Base-by-base conservation (phyloP, 805 yeast species). In the Tetrapisispora pingtungensis region DNA sequence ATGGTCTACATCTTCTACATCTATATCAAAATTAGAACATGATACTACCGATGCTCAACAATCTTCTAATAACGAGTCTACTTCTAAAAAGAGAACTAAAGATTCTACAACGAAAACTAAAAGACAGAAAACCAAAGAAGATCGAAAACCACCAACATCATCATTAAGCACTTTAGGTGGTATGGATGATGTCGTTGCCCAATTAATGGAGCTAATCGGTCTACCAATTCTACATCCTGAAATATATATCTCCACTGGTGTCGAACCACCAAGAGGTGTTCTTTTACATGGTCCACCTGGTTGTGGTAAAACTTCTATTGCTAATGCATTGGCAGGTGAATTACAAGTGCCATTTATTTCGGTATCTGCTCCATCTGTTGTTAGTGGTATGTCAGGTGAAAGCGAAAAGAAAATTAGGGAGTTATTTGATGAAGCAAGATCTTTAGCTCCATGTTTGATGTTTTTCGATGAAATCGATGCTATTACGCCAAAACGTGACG, bases 311-410 rank as follows among this genome's bases (percentile, higher is more conserved):
- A 93, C 98, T 0, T 82, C 96, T 36, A 80, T 93, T 43, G 98
- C 98, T 3, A 88, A 88, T 62, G 96, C 97, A 0, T 68, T 93
- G 19, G 98, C 98, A 1, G 96, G 96, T 26, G 96, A 90, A 58
- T 71, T 93, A 28, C 84, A 87, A 53, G 96, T 93, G 0, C 96
- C 97, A 0, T 93, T 93, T 58, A 78, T 93, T 15, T 81, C 84
- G 37, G 73, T 93, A 1, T 84, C 95, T 24, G 97, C 98, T 0
- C 98, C 98, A 1, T 82, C 95, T 2, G 86, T 93, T 8, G 97
- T 93, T 0, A 85, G 96, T 49, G 98, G 98, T 5, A 93, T 93
- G 97, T 86, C 96, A n/a, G 98, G 98, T 36, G 98, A 93, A 62
- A 80, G 90, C 50, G 98, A 93, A 62, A 93, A 93, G 69, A 89